These are phyloP conservation scores for Edaphochlamys debaryana DNA, from an alignment of 139 green algal species.

Conservation along the genomic window DNA sequence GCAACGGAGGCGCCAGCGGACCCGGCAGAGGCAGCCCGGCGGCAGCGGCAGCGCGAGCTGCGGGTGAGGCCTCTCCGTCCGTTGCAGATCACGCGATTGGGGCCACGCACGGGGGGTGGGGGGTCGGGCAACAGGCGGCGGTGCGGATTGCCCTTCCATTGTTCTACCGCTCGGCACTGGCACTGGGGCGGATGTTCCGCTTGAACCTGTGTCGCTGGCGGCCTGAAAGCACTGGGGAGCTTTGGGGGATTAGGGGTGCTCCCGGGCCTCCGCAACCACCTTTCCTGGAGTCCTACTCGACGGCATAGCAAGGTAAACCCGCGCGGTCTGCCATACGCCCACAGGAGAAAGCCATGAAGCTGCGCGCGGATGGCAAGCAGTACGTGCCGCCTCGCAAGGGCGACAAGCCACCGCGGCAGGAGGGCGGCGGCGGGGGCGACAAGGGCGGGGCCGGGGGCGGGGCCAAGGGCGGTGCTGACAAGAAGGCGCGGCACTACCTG, in stretches of 20 bases:
- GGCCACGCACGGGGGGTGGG: too few relatives aligned
- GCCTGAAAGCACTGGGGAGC: too few relatives aligned
- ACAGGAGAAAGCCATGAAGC: conserved; percentile 50
- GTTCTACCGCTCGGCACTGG: too few relatives aligned
- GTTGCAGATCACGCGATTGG: neutral
- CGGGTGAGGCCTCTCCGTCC: neutral
- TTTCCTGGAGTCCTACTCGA: too few relatives aligned
- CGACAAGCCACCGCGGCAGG: conserved; percentile 11
- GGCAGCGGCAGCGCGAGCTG: conserved; percentile 54
- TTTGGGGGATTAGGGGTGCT: too few relatives aligned
- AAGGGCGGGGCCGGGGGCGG: neutral
- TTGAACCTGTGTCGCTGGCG: too few relatives aligned
- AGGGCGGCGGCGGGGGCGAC: neutral
- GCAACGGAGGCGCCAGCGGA: neutral
- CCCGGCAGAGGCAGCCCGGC: conserved; percentile 38
- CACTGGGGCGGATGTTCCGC: too few relatives aligned
- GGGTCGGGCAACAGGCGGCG: too few relatives aligned
- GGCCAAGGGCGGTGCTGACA: neutral
- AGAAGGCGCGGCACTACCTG: conserved; percentile 20
- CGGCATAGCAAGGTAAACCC: neutral
- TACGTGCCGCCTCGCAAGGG: conserved; percentile 53
- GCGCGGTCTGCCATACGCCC: neutral
- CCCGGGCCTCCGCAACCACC: too few relatives aligned
- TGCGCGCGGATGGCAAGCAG: conserved; percentile 55
- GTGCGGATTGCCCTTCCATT: too few relatives aligned